A percentile compares a stretch with the other conserved stretches of the same genome.
These are phyloP conservation scores for Xylariaceae sp. DNA, from an alignment of 2,329 filamentous ascomycete species.

Conservation along the genomic window DNA sequence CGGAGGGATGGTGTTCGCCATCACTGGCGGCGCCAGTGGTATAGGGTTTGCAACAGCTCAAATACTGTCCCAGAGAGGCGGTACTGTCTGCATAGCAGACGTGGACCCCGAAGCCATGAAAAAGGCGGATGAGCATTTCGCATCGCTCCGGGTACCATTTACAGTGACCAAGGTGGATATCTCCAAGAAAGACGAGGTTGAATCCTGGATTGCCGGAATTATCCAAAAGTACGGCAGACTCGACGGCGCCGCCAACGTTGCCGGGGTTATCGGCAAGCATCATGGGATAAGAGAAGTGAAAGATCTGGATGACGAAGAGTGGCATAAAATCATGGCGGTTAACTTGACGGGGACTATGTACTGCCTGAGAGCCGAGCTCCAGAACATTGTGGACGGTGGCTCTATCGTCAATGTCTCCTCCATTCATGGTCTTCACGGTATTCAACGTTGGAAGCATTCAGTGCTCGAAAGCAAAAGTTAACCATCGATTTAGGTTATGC, in stretches of 20 bases:
- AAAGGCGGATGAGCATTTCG: conserved; percentile 23
- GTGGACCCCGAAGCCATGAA: conserved; percentile 23
- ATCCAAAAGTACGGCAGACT: conserved; percentile 48
- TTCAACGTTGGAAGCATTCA: conserved; percentile 21
- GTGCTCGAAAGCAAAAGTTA: conserved; percentile 8
- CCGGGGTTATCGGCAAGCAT: conserved; percentile 43
- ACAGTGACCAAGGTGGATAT: conserved; percentile 43
- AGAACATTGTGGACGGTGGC: conserved; percentile 42
- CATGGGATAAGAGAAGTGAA: conserved; percentile 35
- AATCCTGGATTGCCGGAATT: conserved; percentile 44
- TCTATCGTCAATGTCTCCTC: conserved; percentile 57
- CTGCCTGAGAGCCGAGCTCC: conserved; percentile 42
- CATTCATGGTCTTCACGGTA: conserved; percentile 45
- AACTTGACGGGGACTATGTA: conserved; percentile 51
- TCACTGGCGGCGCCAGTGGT: conserved; percentile 39
- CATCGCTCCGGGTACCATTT: conserved; percentile 19
- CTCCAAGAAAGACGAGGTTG: conserved; percentile 41
- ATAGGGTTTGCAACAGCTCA: conserved; percentile 28
- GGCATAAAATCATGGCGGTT: conserved; percentile 43
- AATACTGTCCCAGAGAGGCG: conserved; percentile 25
- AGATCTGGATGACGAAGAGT: conserved; percentile 43
- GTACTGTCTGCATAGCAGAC: conserved; percentile 27
- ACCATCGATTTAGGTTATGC: conserved; percentile 32
- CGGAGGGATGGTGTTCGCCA: conserved; percentile 33
- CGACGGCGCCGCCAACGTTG: conserved; percentile 52